These are phyloP conservation scores for Leishmania amazonensis DNA, from an alignment of 208 protist species.

Conservation along the genomic window DNA sequence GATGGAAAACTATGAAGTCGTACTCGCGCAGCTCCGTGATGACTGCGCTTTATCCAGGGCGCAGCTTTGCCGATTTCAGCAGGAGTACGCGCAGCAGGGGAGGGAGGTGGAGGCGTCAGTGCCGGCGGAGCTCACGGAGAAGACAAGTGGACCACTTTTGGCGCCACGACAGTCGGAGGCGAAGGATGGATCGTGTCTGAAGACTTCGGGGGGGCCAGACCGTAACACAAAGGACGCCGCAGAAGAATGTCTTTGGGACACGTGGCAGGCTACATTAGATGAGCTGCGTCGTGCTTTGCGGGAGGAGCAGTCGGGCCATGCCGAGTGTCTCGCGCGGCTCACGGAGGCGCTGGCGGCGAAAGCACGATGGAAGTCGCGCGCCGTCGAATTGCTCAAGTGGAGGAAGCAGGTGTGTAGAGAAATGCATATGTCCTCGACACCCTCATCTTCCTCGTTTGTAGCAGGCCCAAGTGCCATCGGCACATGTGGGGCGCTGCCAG, in stretches of 20 bases:
- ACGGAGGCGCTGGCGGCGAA: not conserved
- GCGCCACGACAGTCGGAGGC: not conserved
- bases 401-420: not conserved
- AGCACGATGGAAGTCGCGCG: slow-evolving; percentile 8
- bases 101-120: slow-evolving; percentile 16
- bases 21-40: slow-evolving; percentile 26
- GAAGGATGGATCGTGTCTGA: not conserved
- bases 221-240: not conserved
- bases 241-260: not conserved
- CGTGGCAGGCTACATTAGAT: slow-evolving; percentile 5
- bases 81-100: slow-evolving; percentile 3
- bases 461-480: not conserved
- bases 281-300: slow-evolving; percentile 16
- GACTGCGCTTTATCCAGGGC: slow-evolving; percentile 11
- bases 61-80: slow-evolving; percentile 10
- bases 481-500: not conserved
- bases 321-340: slow-evolving; percentile 7
- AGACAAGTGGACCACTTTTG: not conserved
- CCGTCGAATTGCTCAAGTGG: slow-evolving; percentile 8
- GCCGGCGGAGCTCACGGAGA: slow-evolving; percentile 15
- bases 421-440: not conserved
- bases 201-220: not conserved
- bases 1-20: slow-evolving; percentile 39
- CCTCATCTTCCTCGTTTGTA: not conserved
- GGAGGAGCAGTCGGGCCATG: slow-evolving; percentile 17